Base-by-base conservation (phyloP, 2,329 filamentous ascomycete species). In the Cladophialophora bantiana region DNA sequence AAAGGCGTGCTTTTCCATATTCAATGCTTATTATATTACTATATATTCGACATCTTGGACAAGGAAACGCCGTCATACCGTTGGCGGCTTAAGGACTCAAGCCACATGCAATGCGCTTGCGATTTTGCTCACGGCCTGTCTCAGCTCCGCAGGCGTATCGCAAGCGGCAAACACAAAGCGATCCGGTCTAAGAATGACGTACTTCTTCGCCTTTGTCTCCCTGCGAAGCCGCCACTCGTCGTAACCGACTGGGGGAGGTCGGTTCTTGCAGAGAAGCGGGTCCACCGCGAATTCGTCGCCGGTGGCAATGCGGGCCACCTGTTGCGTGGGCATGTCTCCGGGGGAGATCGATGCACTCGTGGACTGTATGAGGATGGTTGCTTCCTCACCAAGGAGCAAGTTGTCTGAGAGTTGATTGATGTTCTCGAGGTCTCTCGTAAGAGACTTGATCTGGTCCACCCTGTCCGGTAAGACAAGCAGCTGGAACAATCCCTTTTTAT, bases 111-210 rank as follows among this genome's bases (percentile, higher is more conserved):
- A 57, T 5, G 36, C 60, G 2, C 32, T 40, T 20, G 13, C 42
- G 9, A 70, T 60, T 34, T 31, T 56, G 1, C 56, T n/a, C 6
- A 62, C 61, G n/a, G 66, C 64, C 42, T 60, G 20, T n/a, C 53
- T 61, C 38, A 70, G 56, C 36, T 65, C 65, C 10, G 26, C 60
- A 12, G 20, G n/a, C 18, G 63, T 66, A 48, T 68, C 58, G 53
- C 68, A 66, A 12, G 73, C 71, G 4, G 76, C 77, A 70, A 75
- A 80, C 3, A 79, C 72, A 56, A 78, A 76, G 1, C 77, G 71
- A 63, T 79, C 77, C 1, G 71, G 71, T 57, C 78, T 68, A 15
- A 79, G 54, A 54, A 79, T 72, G 7, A 76, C 70, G 68, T 74
- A 79, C 52, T 67, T 68, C 9, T 72, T 70, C 2, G 66, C 56